phyloP scores from a whole-genome alignment of 2,329 filamentous ascomycete species.

The Podosphaera aphanis region DNA sequence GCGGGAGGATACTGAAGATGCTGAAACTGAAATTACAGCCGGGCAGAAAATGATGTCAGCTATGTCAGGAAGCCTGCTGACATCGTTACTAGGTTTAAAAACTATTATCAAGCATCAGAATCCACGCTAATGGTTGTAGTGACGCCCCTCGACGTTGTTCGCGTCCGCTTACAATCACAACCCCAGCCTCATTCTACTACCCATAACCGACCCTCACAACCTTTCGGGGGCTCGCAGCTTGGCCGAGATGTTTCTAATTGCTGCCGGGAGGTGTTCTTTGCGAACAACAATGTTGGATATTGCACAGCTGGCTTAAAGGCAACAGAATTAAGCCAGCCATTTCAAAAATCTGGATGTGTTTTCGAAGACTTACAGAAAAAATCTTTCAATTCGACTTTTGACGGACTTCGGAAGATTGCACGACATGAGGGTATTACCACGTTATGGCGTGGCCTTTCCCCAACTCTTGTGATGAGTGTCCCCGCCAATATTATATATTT shows the following conservation, averaged over 20 bases:
- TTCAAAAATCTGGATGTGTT: slow-evolving; percentile 41
- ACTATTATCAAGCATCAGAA: not conserved
- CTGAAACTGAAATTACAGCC: slow-evolving; percentile 46
- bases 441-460: slow-evolving; percentile 82
- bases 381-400: slow-evolving; percentile 73
- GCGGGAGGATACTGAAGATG: slow-evolving; percentile 16
- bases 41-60: slow-evolving; percentile 88
- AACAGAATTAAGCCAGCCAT: slow-evolving; percentile 15
- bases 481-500: slow-evolving; percentile 97
- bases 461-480: slow-evolving; percentile 79
- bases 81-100: slow-evolving; percentile 55
- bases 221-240: slow-evolving; percentile 46
- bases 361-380: slow-evolving; percentile 68
- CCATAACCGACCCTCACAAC: slow-evolving; percentile 26
- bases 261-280: slow-evolving; percentile 92
- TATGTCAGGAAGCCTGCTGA: slow-evolving; percentile 71
- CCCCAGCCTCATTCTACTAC: slow-evolving; percentile 26
- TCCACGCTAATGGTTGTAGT: slow-evolving; percentile 26
- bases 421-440: slow-evolving; percentile 72
- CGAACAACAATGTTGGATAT: slow-evolving; percentile 53
- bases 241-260: slow-evolving; percentile 84
- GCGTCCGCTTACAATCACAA: slow-evolving; percentile 83
- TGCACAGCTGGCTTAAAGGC: slow-evolving; percentile 19
- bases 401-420: slow-evolving; percentile 83
- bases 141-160: slow-evolving; percentile 88